Conservation (phyloP, 371 early-diverging fungal species). For the Choanephora cucurbitarum region DNA sequence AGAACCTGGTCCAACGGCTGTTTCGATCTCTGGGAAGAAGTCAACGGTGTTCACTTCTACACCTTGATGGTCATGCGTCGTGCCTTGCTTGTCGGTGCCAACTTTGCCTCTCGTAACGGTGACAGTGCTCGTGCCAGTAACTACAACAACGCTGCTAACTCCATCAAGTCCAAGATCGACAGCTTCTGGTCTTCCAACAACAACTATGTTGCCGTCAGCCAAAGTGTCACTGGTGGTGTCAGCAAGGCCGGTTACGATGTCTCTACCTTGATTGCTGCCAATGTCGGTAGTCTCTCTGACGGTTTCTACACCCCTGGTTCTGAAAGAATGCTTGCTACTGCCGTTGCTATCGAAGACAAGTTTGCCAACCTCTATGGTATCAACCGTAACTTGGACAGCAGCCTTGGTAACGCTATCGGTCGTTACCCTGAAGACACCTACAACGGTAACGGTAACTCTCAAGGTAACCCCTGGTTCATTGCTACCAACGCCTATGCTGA, state of each 20-base stretch:
- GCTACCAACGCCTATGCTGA: constrained; percentile 64
- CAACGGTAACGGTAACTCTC: constrained; percentile 50
- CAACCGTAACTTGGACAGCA: constrained; percentile 34
- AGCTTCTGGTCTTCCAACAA: constrained; percentile 36
- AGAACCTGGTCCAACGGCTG: constrained; percentile 42
- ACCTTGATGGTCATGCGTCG: constrained; percentile 65
- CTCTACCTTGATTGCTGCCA: constrained; percentile 55
- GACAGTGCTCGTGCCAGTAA: constrained; percentile 19
- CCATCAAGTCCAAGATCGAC: constrained; percentile 28
- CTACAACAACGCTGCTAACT: constrained; percentile 22
- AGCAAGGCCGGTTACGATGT: constrained; percentile 52
- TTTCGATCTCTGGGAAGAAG: constrained; percentile 68
- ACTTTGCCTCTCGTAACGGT: constrained; percentile 40
- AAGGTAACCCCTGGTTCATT: constrained; percentile 73
- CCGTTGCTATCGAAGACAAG: constrained; percentile 30
- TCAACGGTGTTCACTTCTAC: constrained; percentile 64
- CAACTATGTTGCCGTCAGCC: constrained; percentile 34
- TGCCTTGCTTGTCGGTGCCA: constrained; percentile 63
- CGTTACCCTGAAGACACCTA: constrained; percentile 72
- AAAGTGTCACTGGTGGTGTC: constrained; percentile 39
- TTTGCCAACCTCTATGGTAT: constrained; percentile 50
- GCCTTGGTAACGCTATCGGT: constrained; percentile 52
- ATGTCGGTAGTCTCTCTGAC: constrained; percentile 43
- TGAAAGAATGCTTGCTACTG: constrained; percentile 44
- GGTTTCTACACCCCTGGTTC: constrained; percentile 39